phyloP scores from a whole-genome alignment of 2,329 filamentous ascomycete species.

The Cladosporium sp. region DNA sequence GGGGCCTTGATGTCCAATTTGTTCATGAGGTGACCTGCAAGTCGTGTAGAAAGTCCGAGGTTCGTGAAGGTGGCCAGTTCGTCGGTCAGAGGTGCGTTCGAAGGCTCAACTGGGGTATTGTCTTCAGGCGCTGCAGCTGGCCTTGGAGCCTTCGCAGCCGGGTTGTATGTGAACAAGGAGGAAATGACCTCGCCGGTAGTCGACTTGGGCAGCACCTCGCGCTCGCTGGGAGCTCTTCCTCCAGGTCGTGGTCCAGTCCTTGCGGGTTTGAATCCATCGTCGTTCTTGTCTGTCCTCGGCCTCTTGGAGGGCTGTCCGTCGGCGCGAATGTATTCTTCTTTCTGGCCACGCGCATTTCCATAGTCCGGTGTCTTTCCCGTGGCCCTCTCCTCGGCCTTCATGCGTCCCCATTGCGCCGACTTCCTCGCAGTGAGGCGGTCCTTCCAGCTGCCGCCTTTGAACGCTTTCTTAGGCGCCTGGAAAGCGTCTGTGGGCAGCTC shows the following conservation, averaged over 20 bases:
- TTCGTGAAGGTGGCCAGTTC: constrained; percentile 85
- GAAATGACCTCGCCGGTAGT: constrained; percentile 65
- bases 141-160: constrained; percentile 64
- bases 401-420: constrained; percentile 57
- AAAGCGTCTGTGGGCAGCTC: constrained; percentile 68
- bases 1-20: constrained; percentile 89
- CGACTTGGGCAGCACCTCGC: constrained; percentile 21
- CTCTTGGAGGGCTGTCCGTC: constrained; percentile 26
- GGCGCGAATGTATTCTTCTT: constrained; percentile 28
- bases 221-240: constrained; percentile 16
- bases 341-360: constrained; percentile 26
- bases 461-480: constrained; percentile 63
- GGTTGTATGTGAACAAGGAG: constrained; percentile 90
- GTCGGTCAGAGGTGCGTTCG: constrained; percentile 85
- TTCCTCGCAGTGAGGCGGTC: constrained; percentile 82
- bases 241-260: constrained; percentile 18
- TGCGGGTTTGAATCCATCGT: constrained; percentile 19
- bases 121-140: constrained; percentile 49
- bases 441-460: constrained; percentile 92
- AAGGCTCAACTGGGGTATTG: constrained; percentile 66
- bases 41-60: constrained; percentile 75
- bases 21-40: constrained; percentile 79
- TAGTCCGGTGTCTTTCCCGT: constrained; percentile 25
- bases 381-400: constrained; percentile 39
- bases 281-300: constrained; percentile 24